These are phyloP conservation scores for Aspergillus jensenii DNA, from an alignment of 2,329 filamentous ascomycete species.

Conservation along the genomic window DNA sequence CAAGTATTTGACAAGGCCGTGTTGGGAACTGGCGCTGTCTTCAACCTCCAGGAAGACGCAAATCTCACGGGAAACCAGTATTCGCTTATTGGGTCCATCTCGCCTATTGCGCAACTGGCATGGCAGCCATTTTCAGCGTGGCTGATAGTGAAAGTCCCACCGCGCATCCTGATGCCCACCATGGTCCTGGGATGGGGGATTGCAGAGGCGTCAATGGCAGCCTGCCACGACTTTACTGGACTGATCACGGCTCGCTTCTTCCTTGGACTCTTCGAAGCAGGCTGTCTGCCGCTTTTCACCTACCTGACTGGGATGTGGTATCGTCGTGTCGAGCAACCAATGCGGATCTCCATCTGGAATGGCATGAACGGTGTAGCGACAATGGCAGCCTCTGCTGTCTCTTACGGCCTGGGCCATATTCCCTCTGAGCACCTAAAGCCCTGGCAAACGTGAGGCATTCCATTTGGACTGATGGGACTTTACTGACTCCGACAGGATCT, in stretches of 20 bases:
- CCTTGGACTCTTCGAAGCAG: slow-evolving; percentile 54
- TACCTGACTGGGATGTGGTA: slow-evolving; percentile 50
- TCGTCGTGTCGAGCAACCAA: slow-evolving; percentile 58
- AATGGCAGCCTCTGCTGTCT: slow-evolving; percentile 57
- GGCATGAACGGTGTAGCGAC: slow-evolving; percentile 60
- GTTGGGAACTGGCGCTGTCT: slow-evolving; percentile 58
- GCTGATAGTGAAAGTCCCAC: slow-evolving; percentile 62
- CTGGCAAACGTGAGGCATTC: slow-evolving; percentile 52
- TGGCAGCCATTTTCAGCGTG: slow-evolving; percentile 62
- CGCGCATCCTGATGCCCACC: slow-evolving; percentile 57
- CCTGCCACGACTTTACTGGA: slow-evolving; percentile 46
- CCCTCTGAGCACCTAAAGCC: slow-evolving; percentile 41
- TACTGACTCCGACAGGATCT: slow-evolving; percentile 42
- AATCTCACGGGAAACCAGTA: slow-evolving; percentile 55
- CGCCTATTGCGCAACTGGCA: slow-evolving; percentile 59
- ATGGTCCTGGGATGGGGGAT: slow-evolving; percentile 51
- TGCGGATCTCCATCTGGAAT: slow-evolving; percentile 66
- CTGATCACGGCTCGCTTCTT: slow-evolving; percentile 53
- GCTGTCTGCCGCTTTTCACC: slow-evolving; percentile 47
- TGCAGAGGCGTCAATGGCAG: slow-evolving; percentile 49
- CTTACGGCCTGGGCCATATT: slow-evolving; percentile 59
- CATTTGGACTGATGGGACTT: fast-evolving
- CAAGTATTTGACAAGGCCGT: slow-evolving; percentile 60
- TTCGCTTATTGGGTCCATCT: slow-evolving; percentile 58
- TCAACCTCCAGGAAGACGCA: slow-evolving; percentile 53